Evolutionary conservation across 352 stramenopile species (phyloP).

Genomic region (Phytophthora tubulina): DNA sequence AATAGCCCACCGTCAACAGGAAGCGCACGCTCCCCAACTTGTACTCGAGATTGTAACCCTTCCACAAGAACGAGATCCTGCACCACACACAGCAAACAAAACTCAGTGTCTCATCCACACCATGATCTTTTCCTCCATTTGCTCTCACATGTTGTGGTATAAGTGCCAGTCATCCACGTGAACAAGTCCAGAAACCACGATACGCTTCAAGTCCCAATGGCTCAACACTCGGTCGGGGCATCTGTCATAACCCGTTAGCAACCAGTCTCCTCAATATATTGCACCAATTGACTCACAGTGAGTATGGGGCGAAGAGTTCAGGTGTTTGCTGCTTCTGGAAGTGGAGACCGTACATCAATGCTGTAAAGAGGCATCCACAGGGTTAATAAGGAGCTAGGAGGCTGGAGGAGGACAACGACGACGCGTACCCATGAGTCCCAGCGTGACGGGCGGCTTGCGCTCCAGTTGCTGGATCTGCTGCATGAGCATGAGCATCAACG

Average conservation of each 20-base stretch:
- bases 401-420: not conserved
- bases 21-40: slow-evolving; percentile 69
- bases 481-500: slow-evolving; percentile 60
- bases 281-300: slow-evolving; percentile 43
- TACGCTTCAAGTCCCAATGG: slow-evolving; percentile 51
- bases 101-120: slow-evolving; percentile 5
- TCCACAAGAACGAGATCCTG: slow-evolving; percentile 89
- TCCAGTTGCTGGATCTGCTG: slow-evolving; percentile 60
- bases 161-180: slow-evolving; percentile 91
- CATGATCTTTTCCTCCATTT: not conserved
- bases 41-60: slow-evolving; percentile 86
- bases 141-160: slow-evolving; percentile 91
- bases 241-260: slow-evolving; percentile 37
- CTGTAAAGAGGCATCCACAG: slow-evolving; percentile 21
- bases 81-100: slow-evolving; percentile 8
- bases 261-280: not conserved
- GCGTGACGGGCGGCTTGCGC: slow-evolving; percentile 63
- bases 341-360: slow-evolving; percentile 62
- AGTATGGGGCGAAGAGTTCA: slow-evolving; percentile 51
- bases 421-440: slow-evolving; percentile 57
- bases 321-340: slow-evolving; percentile 57
- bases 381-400: not conserved
- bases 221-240: slow-evolving; percentile 73
- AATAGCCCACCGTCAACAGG: slow-evolving; percentile 45
- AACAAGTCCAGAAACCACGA: slow-evolving; percentile 83